Base-by-base conservation (phyloP, 441 rosid species). In the Populus tomentosa region DNA sequence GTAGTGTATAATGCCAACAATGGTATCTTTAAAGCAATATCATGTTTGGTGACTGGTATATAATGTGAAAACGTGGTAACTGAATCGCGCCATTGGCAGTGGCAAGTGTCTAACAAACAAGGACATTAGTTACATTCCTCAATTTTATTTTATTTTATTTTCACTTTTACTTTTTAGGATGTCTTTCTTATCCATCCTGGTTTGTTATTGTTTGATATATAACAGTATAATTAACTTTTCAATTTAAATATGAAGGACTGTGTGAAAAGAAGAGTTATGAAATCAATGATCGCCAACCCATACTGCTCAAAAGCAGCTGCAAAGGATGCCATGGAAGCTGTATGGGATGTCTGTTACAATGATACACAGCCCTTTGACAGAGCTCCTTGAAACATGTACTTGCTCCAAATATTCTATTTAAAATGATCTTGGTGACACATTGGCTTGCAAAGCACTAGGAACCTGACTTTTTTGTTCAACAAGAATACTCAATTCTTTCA, bases 301-400 rank as follows among this genome's bases (percentile, higher is more conserved):
- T 81, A 84, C 84, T 95, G 99, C 91, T 89, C 98, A 16, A 88
- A 88, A 80, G 86, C 87, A 16, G 94, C 94, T 56, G 91, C 97
- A 16, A 90, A 81, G 86, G 97, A 92, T 68, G 97, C 98, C 4
- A 89, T 96, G 92, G 95, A 96, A 80, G 99, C 96, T 2, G 92
- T 91, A 23, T 96, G 97, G 99, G 97, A 92, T 82, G 84, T 88
- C 75, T 96, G 98, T 86, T 96, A 94, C 85, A 94, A 94, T 72
- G 99, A 96, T 75, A 92, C 99, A 67, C 75, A 88, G 75, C 99
- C 98, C 70, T 96, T 96, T 75, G 97, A 96, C 72, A 90, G 97
- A 86, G 97, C 96, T 87, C 99, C 98, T 56, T 95, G 85, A 90
- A 79, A 63, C 53, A 46, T 46, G 53, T 46, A 13, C 56, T 46